Percentiles rank a stretch among this genome's conserved stretches.
Evolutionary conservation across 2,329 filamentous ascomycete species (phyloP).

Genomic region (Colletotrichum limetticola): DNA sequence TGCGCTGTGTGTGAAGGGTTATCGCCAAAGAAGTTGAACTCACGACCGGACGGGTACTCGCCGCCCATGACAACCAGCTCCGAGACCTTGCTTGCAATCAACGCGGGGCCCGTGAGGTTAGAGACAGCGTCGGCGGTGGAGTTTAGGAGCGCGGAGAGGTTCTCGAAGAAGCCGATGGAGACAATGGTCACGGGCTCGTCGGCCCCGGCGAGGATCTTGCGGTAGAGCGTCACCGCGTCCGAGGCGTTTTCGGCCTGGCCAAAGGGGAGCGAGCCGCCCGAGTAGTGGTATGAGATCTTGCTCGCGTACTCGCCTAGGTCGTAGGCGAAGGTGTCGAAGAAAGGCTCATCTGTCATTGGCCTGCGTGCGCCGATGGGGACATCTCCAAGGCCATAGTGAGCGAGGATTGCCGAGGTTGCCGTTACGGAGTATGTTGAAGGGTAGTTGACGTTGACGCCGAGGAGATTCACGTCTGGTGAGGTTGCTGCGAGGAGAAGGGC

Average conservation of each 20-base stretch:
- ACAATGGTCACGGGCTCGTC: conserved; percentile 57
- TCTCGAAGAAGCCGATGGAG: conserved; percentile 57
- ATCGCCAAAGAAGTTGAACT: conserved; percentile 60
- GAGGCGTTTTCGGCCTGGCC: conserved; percentile 47
- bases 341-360: conserved; percentile 54
- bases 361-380: conserved; percentile 51
- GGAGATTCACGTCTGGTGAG: conserved; percentile 47
- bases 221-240: conserved; percentile 57
- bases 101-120: conserved; percentile 49
- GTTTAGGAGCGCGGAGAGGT: conserved; percentile 58
- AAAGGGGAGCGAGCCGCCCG: conserved; percentile 49
- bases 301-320: conserved; percentile 55
- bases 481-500: conserved; percentile 55
- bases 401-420: conserved; percentile 52
- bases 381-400: conserved; percentile 50
- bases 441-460: conserved; percentile 55
- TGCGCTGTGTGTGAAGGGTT: conserved; percentile 50
- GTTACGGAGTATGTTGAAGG: conserved; percentile 53
- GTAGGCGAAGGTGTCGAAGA: conserved; percentile 53
- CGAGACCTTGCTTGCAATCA: conserved; percentile 56
- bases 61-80: conserved; percentile 66
- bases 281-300: conserved; percentile 56
- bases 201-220: conserved; percentile 51
- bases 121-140: conserved; percentile 54
- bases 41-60: conserved; percentile 55